These are phyloP conservation scores for Amylostereum areolatum DNA, from an alignment of 1,284 basidiomycete genomes.

Conservation along the genomic window DNA sequence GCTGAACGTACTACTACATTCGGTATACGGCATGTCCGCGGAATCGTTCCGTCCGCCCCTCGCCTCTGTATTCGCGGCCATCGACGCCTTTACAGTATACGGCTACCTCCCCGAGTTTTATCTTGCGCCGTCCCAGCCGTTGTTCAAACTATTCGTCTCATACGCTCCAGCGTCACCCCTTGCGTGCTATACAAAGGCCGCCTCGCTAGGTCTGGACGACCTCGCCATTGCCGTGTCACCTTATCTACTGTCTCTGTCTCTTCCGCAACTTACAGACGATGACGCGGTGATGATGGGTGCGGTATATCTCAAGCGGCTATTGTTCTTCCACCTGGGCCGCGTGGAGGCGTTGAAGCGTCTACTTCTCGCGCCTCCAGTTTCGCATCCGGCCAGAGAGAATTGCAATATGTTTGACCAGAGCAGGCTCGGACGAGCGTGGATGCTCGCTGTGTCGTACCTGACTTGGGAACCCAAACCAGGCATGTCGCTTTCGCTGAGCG, in stretches of 20 bases:
- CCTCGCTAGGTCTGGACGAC: slow-evolving; percentile 15
- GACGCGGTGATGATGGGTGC: slow-evolving; percentile 17
- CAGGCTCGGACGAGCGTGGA: background rate
- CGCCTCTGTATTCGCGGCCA: slow-evolving; percentile 37
- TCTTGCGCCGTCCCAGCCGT: background rate
- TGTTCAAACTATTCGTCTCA: slow-evolving; percentile 1
- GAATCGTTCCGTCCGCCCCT: slow-evolving; percentile 56
- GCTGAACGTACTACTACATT: slow-evolving; percentile 58
- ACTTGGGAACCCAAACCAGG: slow-evolving; percentile 3
- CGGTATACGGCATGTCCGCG: slow-evolving; percentile 54
- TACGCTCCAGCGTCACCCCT: slow-evolving; percentile 14
- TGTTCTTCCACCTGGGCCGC: slow-evolving; percentile 1
- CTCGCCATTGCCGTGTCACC: slow-evolving; percentile 19
- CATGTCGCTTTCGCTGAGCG: background rate
- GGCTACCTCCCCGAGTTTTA: slow-evolving; percentile 35
- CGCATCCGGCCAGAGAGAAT: background rate
- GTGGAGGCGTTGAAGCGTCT: background rate
- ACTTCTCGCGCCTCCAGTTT: background rate
- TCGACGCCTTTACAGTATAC: slow-evolving; percentile 42
- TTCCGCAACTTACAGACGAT: slow-evolving; percentile 19
- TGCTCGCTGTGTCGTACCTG: background rate
- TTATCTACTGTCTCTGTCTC: slow-evolving; percentile 16
- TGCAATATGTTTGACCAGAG: background rate
- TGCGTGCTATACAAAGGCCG: slow-evolving; percentile 12
- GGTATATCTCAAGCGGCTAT: slow-evolving; percentile 20